Percentiles rank a stretch among this genome's conserved stretches.
phyloP scores from a whole-genome alignment of 176 grass and related monocot species.

The Cenchrus fungigraminus region DNA sequence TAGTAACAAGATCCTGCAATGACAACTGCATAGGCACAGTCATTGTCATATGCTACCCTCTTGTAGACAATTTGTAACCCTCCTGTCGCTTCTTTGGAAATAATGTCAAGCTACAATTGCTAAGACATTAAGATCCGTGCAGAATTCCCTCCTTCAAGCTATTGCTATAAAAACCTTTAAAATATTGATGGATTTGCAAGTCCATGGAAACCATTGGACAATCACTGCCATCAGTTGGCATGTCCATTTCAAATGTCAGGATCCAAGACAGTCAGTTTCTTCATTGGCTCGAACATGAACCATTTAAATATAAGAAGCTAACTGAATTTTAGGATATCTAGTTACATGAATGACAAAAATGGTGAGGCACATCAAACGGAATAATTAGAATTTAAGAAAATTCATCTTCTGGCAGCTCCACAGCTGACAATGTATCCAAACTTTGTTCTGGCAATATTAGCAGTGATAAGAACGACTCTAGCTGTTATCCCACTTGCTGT shows the following conservation, averaged over 20 bases:
- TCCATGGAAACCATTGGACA: background rate
- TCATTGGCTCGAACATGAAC: background rate
- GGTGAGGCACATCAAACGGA: background rate
- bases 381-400: background rate
- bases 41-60: background rate
- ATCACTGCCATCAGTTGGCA: background rate
- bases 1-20: background rate
- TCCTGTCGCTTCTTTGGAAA: background rate
- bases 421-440: background rate
- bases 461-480: background rate
- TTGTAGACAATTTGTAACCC: background rate
- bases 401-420: background rate
- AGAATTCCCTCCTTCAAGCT: background rate
- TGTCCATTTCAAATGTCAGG: slow-evolving; percentile 3
- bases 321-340: background rate
- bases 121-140: background rate
- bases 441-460: background rate
- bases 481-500: no score
- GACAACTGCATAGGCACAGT: background rate
- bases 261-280: background rate
- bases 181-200: background rate
- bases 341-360: background rate
- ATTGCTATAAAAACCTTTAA: background rate
- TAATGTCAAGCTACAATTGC: background rate
- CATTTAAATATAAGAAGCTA: background rate